Evolutionary conservation across 257 asterid species (phyloP), one percentile per base, ranked within the genome.

Genomic region (Leptodermis oblonga): DNA sequence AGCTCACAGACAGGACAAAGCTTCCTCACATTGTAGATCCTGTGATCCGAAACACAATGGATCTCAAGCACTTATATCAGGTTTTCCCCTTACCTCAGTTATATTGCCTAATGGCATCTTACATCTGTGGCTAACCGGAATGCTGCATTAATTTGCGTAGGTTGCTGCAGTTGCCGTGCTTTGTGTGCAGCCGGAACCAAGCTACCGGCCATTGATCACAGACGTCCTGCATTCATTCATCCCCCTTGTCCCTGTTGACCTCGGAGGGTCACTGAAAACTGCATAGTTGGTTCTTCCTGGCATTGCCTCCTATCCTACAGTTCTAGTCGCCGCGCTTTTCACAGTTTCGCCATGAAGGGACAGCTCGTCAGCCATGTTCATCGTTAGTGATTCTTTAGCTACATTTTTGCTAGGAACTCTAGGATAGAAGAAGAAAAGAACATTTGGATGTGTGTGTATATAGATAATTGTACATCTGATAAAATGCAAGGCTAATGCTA

Each of bases 121-220:
- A 25, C 23, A 63, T 62, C 48, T 18, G 11, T 69, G 67, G 20
- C n/a, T 76, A 33, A 69, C 28, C 70, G 61, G 33, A 46, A 46
- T 1, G 14, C 31, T n/a, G 62, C 61, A 34, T 71, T 43, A 18
- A 46, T 36, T 22, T 48, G 12, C 6, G 30, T 77, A 92, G 98
- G 98, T 92, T 86, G 98, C 97, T 71, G 98, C 98, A 23, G 86
- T 93, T 65, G 97, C 97, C 13, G 97, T 90, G 81, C 83, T 93
- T 23, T 93, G 98, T 68, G 92, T 93, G 68, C 98, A 93, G 74
- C 92, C 93, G 2, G 98, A 93, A 82, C 98, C 98, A 45, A 88
- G 98, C 70, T 93, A 93, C 62, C 78, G 98, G 64, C 98, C 98
- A 6, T 73, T 93, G 82, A 93, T 93, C 72, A 93, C 97, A 0